phyloP scores from a whole-genome alignment of 78 protist genomes.

The Polysphondylium violaceum region DNA sequence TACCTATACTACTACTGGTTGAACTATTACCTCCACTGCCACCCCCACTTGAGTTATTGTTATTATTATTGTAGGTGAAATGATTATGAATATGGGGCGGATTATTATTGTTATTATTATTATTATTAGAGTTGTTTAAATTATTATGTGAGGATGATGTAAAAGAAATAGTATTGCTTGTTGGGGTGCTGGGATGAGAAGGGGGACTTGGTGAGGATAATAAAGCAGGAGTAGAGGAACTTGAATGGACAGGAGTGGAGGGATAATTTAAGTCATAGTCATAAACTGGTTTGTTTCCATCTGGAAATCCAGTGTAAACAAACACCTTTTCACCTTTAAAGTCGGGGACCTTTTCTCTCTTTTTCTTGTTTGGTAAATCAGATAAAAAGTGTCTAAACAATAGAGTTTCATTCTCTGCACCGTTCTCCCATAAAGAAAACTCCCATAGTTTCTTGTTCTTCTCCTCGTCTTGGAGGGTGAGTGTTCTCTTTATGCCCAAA shows the following conservation, averaged over 20 bases:
- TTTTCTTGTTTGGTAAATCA: conserved; percentile 16
- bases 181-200: not conserved
- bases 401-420: not conserved
- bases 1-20: no score
- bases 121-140: not conserved
- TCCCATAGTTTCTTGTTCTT: conserved; percentile 60
- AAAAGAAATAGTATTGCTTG: not conserved
- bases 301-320: conserved; percentile 8
- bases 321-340: conserved; percentile 12
- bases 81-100: not conserved
- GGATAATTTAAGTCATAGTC: no score
- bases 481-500: conserved; percentile 51
- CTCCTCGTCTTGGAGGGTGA: conserved; percentile 53
- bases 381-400: conserved; percentile 45
- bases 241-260: not conserved
- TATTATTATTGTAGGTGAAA: no score
- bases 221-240: not conserved
- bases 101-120: no score
- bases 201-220: conserved; percentile 1
- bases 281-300: conserved; percentile 12
- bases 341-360: conserved; percentile 38
- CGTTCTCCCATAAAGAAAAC: conserved; percentile 35
- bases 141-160: not conserved
- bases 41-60: no score
- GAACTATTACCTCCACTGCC: not conserved